Conservation (phyloP, 2,329 filamentous ascomycete species). For the Plectosphaerella sp. region DNA sequence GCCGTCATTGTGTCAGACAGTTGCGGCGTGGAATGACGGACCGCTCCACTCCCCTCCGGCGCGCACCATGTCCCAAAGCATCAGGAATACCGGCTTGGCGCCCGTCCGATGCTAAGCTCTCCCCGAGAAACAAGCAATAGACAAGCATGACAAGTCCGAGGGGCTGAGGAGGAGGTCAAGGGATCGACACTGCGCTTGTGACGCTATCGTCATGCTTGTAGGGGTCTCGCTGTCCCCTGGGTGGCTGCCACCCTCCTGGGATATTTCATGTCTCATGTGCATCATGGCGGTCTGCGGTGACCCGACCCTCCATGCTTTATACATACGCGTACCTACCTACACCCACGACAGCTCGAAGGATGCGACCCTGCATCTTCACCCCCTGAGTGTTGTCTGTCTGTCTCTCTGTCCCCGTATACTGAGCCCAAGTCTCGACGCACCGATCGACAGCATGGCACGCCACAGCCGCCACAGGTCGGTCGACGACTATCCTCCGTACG, state of each 20-base stretch:
- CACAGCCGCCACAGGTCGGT: neutral
- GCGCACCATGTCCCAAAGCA: too few species aligned
- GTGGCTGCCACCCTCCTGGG: neutral
- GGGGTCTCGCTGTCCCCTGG: neutral
- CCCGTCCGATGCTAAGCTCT: too few species aligned
- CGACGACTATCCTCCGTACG: constrained; percentile 1
- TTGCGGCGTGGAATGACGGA: neutral
- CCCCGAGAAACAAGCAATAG: neutral
- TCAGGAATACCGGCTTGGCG: too few species aligned
- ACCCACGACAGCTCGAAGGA: neutral
- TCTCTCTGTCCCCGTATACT: neutral
- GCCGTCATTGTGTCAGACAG: neutral
- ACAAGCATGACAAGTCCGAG: neutral
- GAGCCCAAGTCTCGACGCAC: neutral
- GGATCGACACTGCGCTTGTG: constrained; percentile 3
- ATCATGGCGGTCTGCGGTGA: neutral
- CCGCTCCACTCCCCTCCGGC: too few species aligned
- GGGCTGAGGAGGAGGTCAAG: neutral
- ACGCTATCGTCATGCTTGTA: constrained; percentile 1
- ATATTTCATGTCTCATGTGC: neutral
- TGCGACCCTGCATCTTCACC: neutral
- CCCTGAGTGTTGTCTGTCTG: neutral
- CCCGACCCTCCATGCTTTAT: neutral
- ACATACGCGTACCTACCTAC: neutral
- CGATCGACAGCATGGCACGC: neutral